phyloP scores from a whole-genome alignment of 169 alveolate species.

The Plasmodium adleri region DNA sequence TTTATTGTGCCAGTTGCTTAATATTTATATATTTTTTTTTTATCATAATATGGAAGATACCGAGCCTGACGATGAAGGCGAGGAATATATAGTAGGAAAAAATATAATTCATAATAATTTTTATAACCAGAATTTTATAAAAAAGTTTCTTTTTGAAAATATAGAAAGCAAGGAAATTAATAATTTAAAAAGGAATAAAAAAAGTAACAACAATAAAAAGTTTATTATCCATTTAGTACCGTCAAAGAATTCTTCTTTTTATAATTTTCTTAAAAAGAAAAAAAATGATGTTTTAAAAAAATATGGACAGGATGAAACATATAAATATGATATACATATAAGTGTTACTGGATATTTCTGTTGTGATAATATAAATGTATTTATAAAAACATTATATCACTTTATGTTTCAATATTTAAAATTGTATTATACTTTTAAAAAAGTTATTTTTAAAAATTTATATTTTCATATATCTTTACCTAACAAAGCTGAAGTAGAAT shows the following conservation, averaged over 20 bases:
- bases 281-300: slow-evolving; percentile 40
- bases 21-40: too few species aligned
- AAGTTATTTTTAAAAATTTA: slow-evolving; percentile 1
- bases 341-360: slow-evolving; percentile 63
- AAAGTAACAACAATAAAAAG: slow-evolving; percentile 17
- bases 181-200: neutral
- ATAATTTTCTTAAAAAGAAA: slow-evolving; percentile 37
- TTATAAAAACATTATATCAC: slow-evolving; percentile 24
- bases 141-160: slow-evolving; percentile 5
- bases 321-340: slow-evolving; percentile 69
- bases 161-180: neutral
- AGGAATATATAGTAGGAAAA: slow-evolving; percentile 32
- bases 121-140: slow-evolving; percentile 26
- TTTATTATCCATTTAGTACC: slow-evolving; percentile 64
- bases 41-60: slow-evolving; percentile 16
- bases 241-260: slow-evolving; percentile 38
- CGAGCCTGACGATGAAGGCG: slow-evolving; percentile 27
- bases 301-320: slow-evolving; percentile 63
- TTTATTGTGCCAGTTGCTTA: too few species aligned
- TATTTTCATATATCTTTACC: slow-evolving; percentile 22
- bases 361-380: slow-evolving; percentile 41
- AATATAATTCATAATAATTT: slow-evolving; percentile 54
- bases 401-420: slow-evolving; percentile 54
- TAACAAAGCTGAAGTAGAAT: neutral
- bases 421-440: slow-evolving; percentile 28